Evolutionary conservation across 208 protist species (phyloP), one percentile per base, ranked within the genome.

Genomic region (Novymonas esmeraldas): DNA sequence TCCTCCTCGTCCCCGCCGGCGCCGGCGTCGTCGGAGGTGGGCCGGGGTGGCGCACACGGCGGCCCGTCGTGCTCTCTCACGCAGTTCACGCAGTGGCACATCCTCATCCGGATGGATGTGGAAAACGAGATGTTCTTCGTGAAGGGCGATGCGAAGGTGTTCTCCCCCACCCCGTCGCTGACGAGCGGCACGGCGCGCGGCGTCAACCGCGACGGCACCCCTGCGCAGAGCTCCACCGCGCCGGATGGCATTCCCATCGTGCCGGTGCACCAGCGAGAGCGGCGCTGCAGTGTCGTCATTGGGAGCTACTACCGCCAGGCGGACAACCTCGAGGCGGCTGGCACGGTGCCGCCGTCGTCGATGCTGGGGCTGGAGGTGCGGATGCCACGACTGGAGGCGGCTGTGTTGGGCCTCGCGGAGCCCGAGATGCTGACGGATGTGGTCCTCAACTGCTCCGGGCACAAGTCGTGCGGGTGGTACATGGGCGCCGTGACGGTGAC

Each of bases 61-160:
- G 61, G 61, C n/a, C 46, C 75, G 10, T 71, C 69, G 7, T 80
- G 64, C 42, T 85, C 81, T 22, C 70, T 89, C 9, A 75, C 74
- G 9, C 79, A 91, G 36, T 89, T 92, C 70, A 82, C 70, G 14
- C 79, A 94, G 61, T 95, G 90, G 88, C 87, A 95, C 64, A 70
- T 95, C 22, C 73, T 95, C 33, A 77, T 93, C 41, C 85, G 85
- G 36, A 85, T 94, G 80, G 79, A 81, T 52, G 78, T 90, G 3
- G 82, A 91, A 28, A 89, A 91, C 55, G 90, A 93, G 29, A 75
- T 91, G 57, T 83, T 87, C 46, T 93, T 83, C 64, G 87, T 92
- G 31, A 78, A 89, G 60, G 76, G 77, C 29, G 68, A 90, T 36
- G 87, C 76, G 9, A 93, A 93, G 64, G 83, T 95, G 33, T 95